These are phyloP conservation scores for Colletotrichum simmondsii DNA, from an alignment of 2,329 filamentous ascomycete genomes.

Conservation along the genomic window DNA sequence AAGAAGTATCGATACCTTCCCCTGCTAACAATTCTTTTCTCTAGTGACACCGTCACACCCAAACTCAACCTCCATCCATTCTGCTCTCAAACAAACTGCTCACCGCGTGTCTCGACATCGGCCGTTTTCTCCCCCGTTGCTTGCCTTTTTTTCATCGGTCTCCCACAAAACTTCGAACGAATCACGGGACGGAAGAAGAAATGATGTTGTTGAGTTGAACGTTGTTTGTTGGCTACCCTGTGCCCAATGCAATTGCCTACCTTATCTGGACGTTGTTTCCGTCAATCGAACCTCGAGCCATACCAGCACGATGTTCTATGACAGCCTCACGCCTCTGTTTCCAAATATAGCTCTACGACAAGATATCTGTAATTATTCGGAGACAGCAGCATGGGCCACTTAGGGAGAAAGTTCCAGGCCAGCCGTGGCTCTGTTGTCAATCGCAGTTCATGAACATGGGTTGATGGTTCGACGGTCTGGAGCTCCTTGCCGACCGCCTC, in stretches of 20 bases:
- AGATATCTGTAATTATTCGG: not conserved
- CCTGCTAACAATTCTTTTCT: constrained; percentile 19
- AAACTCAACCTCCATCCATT: constrained; percentile 1
- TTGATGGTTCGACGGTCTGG: not conserved
- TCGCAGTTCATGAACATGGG: not conserved
- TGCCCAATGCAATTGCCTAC: not conserved
- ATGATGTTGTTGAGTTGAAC: not conserved
- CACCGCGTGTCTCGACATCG: constrained; percentile 3
- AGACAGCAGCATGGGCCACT: not conserved
- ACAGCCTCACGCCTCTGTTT: not conserved
- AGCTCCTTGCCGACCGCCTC: not conserved
- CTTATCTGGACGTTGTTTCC: not conserved
- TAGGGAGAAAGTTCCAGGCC: not conserved
- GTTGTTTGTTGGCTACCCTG: not conserved
- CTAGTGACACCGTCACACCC: constrained; percentile 11
- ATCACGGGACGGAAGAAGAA: constrained; percentile 21
- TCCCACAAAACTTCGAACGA: not conserved
- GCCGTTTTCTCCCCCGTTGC: not conserved
- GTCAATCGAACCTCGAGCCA: not conserved
- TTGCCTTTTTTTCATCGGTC: not conserved
- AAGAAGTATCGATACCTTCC: constrained; percentile 9
- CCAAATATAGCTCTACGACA: not conserved
- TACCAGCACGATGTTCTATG: not conserved
- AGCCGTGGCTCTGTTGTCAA: not conserved
- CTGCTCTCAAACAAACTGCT: constrained; percentile 30